A percentile compares a stretch with the other conserved stretches of the same genome.
phyloP scores from a whole-genome alignment of 1,139 yeast species.

The Magnusiomyces suaveolens region DNA sequence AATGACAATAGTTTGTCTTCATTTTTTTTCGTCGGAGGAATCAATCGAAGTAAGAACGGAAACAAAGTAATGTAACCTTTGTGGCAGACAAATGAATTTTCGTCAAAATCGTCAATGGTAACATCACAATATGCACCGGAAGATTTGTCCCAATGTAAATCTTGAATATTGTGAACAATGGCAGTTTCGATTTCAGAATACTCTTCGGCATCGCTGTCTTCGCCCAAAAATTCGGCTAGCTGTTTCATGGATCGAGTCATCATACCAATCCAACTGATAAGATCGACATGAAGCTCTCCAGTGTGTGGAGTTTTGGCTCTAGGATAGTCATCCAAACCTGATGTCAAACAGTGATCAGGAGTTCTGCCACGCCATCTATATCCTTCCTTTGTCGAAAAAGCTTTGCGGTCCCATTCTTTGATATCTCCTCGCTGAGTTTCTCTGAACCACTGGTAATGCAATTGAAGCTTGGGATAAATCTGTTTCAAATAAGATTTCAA shows the following conservation, averaged over 20 bases:
- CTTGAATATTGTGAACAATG: constrained; percentile 54
- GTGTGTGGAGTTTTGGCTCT: constrained; percentile 71
- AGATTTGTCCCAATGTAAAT: constrained; percentile 68
- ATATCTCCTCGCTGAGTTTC: constrained; percentile 67
- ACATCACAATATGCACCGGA: constrained; percentile 73
- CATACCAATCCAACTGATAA: constrained; percentile 86
- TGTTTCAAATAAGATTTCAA: constrained; percentile 50
- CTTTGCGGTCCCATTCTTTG: constrained; percentile 61
- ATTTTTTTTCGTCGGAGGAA: constrained; percentile 35
- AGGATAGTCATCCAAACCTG: constrained; percentile 95
- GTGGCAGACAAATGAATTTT: constrained; percentile 60
- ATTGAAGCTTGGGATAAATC: constrained; percentile 66
- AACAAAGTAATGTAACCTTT: constrained; percentile 80
- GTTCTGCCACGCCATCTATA: constrained; percentile 96
- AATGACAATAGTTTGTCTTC: constrained; percentile 42
- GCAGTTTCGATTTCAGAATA: constrained; percentile 48
- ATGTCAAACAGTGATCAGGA: constrained; percentile 71
- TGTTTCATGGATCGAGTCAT: constrained; percentile 76
- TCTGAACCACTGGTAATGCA: constrained; percentile 81
- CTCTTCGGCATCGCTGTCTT: constrained; percentile 45
- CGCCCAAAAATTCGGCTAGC: constrained; percentile 58
- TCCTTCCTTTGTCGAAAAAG: constrained; percentile 47
- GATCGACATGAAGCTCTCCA: constrained; percentile 85
- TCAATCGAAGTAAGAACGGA: constrained; percentile 70
- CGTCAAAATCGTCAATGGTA: constrained; percentile 64